Percentiles rank a stretch among this genome's conserved stretches.
These are phyloP conservation scores for Gracilaria domingensis DNA, from an alignment of 23 red algal species.

Conservation along the genomic window DNA sequence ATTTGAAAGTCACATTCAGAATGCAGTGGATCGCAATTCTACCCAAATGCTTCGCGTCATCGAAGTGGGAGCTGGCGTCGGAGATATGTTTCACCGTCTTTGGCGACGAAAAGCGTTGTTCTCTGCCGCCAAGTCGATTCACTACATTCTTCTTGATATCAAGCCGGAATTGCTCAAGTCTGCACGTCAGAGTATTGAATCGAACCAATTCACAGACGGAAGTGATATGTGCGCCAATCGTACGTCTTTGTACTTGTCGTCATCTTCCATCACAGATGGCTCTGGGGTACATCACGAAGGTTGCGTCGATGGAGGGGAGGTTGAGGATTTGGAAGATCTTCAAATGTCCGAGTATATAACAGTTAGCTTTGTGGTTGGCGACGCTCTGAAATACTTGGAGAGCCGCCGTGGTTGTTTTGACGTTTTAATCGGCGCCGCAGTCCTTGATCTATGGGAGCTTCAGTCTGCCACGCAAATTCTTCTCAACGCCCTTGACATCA, in stretches of 20 bases:
- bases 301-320: background rate
- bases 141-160: constrained; percentile 70
- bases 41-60: constrained; percentile 27
- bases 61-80: constrained; percentile 74
- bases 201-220: background rate
- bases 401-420: constrained; percentile 20
- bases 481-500: constrained; percentile 32
- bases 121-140: background rate
- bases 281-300: constrained; percentile 1
- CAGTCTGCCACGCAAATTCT: constrained; percentile 7
- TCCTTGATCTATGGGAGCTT: constrained; percentile 71
- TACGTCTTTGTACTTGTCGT: background rate
- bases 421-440: constrained; percentile 60
- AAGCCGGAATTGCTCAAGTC: constrained; percentile 49
- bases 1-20: constrained; percentile 14
- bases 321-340: background rate
- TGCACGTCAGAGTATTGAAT: constrained; percentile 33
- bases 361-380: constrained; percentile 48
- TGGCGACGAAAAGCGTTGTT: constrained; percentile 32
- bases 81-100: constrained; percentile 58
- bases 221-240: background rate
- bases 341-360: constrained; percentile 16
- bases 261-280: background rate
- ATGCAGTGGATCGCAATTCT: background rate
- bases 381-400: constrained; percentile 51